Base-by-base conservation (phyloP, 169 alveolate genomes). In the Plasmodium sp. region DNA sequence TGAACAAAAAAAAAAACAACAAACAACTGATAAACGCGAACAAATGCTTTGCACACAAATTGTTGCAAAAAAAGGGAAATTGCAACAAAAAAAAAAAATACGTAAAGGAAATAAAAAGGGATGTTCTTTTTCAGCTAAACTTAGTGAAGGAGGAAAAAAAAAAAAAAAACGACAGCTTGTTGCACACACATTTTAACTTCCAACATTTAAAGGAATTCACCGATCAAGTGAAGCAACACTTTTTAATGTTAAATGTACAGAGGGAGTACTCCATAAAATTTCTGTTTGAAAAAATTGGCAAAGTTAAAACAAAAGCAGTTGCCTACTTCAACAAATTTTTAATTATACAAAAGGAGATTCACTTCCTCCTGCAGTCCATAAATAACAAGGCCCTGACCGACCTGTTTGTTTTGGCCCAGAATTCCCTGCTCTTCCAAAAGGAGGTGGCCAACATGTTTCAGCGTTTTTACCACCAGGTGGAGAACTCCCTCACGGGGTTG, bases 291-390 rank as follows among this genome's bases (percentile, higher is more conserved):
- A 43, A 54, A 77, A 27, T 85, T 51, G 34, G 5, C 5, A 85
- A 85, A 51, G 34, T 77, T 51, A 85, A 85, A 67, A 74, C 48
- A 9, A 85, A 48, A 74, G 34, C 86, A 12, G 14, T 75, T 33
- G 48, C 62, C n/a, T 74, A 74, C 56, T 85, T n/a, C 16, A 22
- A 85, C 43, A 85, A 85, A 75, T 54, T 74, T 75, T 45, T 85
- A 85, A 31, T n/a, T 62, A 33, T 85, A 85, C 93, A 85, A 75
- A 85, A 74, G 48, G 93, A 85, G 16, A 73, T 85, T 27, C 51
- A 85, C 67, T 45, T 18, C 18, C 80, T 85, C 10, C 62, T 85
- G n/a, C 18, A 48, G 16, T 73, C 81, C 9, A 75, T 85, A 73
- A 85, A 41, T 75, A 85, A 85, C 7, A 85, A 75, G 9, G 84